Percentiles rank a stretch among this genome's conserved stretches.
phyloP scores from a whole-genome alignment of 2,329 filamentous ascomycete genomes.

The Aspergillus awamori region DNA sequence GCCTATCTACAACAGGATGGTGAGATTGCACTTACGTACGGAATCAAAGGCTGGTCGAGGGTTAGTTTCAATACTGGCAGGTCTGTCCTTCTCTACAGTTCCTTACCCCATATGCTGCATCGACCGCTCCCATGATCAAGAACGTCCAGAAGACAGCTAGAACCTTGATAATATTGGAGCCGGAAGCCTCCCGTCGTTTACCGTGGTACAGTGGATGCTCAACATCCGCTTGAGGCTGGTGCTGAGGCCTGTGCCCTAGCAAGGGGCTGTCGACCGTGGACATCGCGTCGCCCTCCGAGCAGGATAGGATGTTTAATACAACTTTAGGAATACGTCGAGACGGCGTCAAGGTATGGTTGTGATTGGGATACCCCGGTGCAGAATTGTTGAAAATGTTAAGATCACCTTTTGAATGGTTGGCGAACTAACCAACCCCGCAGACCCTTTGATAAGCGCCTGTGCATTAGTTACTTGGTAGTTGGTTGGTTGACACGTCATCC shows the following conservation, averaged over 20 bases:
- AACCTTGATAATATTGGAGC: conserved; percentile 53
- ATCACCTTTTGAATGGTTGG: too few relatives aligned
- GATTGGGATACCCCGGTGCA: too few relatives aligned
- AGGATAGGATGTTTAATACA: too few relatives aligned
- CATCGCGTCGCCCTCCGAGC: neutral
- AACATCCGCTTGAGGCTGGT: neutral
- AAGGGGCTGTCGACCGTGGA: neutral
- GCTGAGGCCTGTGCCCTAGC: neutral
- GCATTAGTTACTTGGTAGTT: too few relatives aligned
- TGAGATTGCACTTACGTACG: conserved; percentile 49
- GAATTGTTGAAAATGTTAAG: too few relatives aligned
- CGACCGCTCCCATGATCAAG: conserved; percentile 61
- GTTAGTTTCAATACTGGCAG: conserved; percentile 3
- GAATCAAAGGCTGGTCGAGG: conserved; percentile 45
- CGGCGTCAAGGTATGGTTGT: too few relatives aligned
- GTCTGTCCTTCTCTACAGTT: neutral
- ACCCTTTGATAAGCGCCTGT: too few relatives aligned
- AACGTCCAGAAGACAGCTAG: conserved; percentile 61
- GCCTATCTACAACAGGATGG: neutral
- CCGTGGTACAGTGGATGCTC: neutral
- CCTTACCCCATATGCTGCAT: conserved; percentile 61
- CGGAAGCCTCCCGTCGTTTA: conserved; percentile 52
- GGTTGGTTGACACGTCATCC: too few relatives aligned
- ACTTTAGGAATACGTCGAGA: too few relatives aligned
- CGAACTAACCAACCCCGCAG: too few relatives aligned